Percentiles rank a stretch among this genome's conserved stretches.
These are phyloP conservation scores for Talaromyces sp. DNA, from an alignment of 2,329 filamentous ascomycete species.

Conservation along the genomic window DNA sequence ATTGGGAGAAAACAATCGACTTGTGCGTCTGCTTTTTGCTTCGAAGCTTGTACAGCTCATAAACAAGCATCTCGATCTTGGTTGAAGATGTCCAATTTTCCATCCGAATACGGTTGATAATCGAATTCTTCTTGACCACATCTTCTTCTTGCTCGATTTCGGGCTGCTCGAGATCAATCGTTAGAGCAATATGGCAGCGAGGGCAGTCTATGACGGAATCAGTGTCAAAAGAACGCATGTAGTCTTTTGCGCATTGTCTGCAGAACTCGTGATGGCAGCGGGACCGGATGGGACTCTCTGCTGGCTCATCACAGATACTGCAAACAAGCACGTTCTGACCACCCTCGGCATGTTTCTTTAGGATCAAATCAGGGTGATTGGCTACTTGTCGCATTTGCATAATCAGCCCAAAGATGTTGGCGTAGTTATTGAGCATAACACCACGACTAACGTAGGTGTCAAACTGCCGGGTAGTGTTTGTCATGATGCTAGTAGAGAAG, in stretches of 20 bases:
- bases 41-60: constrained; percentile 86
- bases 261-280: constrained; percentile 92
- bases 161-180: constrained; percentile 90
- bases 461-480: constrained; percentile 79
- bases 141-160: constrained; percentile 90
- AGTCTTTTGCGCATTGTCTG: constrained; percentile 72
- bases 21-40: constrained; percentile 93
- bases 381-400: constrained; percentile 99
- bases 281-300: constrained; percentile 89
- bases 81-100: constrained; percentile 97
- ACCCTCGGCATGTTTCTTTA: constrained; percentile 80
- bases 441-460: constrained; percentile 93
- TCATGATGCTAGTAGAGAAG: constrained; percentile 94
- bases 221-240: constrained; percentile 70
- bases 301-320: constrained; percentile 92
- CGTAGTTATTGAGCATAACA: constrained; percentile 94
- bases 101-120: constrained; percentile 99
- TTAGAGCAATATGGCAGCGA: constrained; percentile 81
- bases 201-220: constrained; percentile 65
- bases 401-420: constrained; percentile 97
- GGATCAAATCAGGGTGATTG: constrained; percentile 88
- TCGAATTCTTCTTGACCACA: constrained; percentile 86
- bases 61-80: constrained; percentile 94
- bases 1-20: constrained; percentile 96
- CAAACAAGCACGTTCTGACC: constrained; percentile 89